Conservation (phyloP, 1,284 basidiomycete species). For the Mycosarcoma maydis region DNA sequence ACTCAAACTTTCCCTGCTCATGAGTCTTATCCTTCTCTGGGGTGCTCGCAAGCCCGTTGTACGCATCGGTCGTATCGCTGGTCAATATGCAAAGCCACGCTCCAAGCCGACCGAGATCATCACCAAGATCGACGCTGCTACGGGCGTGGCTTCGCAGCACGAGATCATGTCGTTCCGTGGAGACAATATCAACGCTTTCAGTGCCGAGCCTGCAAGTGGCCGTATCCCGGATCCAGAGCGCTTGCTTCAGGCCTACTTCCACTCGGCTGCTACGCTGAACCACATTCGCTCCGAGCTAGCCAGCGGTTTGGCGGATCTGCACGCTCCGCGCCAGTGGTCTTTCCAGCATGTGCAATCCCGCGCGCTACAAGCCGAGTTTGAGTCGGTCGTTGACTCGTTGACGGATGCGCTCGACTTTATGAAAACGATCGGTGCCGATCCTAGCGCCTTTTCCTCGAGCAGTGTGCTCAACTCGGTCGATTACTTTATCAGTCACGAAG, state of each 20-base stretch:
- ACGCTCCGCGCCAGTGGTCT: conserved; percentile 91
- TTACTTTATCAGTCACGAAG: conserved; percentile 94
- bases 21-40: conserved; percentile 94
- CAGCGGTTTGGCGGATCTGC: conserved; percentile 85
- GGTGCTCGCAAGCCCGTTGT: conserved; percentile 74
- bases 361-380: conserved; percentile 81
- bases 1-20: conserved; percentile 91
- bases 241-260: conserved; percentile 88
- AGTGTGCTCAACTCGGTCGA: conserved; percentile 86
- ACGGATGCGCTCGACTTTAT: conserved; percentile 94
- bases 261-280: conserved; percentile 92
- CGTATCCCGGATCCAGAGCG: conserved; percentile 88
- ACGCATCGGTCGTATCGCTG: conserved; percentile 61
- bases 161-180: conserved; percentile 82
- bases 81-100: conserved; percentile 93
- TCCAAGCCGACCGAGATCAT: conserved; percentile 82
- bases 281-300: conserved; percentile 86
- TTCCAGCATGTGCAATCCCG: conserved; percentile 88
- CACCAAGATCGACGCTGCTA: conserved; percentile 32
- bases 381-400: conserved; percentile 82
- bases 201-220: conserved; percentile 71
- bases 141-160: conserved; percentile 55
- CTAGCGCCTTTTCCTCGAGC: conserved; percentile 71
- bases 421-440: conserved; percentile 78
- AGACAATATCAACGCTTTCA: conserved; percentile 91